Percentiles rank a stretch among this genome's conserved stretches.
Conservation (phyloP, 2,329 filamentous ascomycete species). For the Fusarium coffeatum region DNA sequence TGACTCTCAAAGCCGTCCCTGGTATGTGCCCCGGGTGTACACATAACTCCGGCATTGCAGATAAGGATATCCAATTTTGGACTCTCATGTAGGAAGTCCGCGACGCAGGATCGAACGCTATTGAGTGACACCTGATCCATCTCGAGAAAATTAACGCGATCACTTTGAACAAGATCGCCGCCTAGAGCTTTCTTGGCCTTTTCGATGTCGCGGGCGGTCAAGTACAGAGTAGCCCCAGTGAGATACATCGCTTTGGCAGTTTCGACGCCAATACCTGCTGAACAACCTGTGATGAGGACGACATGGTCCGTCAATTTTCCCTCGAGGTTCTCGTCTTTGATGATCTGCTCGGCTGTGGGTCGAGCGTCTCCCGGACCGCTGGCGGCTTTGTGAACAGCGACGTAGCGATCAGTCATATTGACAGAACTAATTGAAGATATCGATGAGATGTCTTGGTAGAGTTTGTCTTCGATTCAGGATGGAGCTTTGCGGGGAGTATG, state of each 20-base stretch:
- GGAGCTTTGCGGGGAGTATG: neutral
- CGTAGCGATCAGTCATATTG: conserved; percentile 18
- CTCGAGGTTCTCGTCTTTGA: neutral
- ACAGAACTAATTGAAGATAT: too few species aligned
- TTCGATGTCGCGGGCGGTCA: neutral
- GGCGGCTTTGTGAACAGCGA: conserved; percentile 2
- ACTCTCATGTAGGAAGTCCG: neutral
- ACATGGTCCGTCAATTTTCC: neutral
- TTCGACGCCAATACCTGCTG: neutral
- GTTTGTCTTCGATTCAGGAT: too few species aligned
- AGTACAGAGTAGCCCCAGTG: conserved; percentile 1
- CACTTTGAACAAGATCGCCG: neutral
- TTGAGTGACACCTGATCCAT: neutral
- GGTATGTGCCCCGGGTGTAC: neutral
- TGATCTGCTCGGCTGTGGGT: conserved; percentile 1
- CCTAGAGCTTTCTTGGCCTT: conserved; percentile 5
- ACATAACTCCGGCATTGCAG: conserved; percentile 19
- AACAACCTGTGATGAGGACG: neutral
- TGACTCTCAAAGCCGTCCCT: conserved; percentile 11
- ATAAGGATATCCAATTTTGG: neutral
- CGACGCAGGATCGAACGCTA: neutral
- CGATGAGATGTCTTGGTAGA: too few species aligned
- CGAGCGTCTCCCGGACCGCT: neutral
- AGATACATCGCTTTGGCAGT: conserved; percentile 5
- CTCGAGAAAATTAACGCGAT: neutral